phyloP scores from a whole-genome alignment of 176 grass and related monocot species.

The Ensete ventricosum region DNA sequence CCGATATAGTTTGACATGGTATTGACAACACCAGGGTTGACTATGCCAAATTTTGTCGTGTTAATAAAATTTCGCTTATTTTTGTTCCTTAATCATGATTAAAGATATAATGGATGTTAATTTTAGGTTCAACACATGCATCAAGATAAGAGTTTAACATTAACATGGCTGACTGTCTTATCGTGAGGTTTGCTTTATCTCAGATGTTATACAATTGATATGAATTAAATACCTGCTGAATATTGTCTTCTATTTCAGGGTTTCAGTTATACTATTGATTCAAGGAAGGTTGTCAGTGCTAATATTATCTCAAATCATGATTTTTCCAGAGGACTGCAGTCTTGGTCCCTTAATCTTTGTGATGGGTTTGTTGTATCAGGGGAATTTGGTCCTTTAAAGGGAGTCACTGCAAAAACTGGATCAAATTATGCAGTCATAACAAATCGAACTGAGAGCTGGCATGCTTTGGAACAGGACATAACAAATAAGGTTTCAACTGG shows the following conservation, averaged over 20 bases:
- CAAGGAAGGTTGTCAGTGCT: background rate
- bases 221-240: background rate
- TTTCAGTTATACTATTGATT: background rate
- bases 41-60: background rate
- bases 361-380: background rate
- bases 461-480: conserved; percentile 4
- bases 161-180: no score
- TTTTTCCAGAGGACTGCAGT: conserved; percentile 3
- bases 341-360: conserved; percentile 8
- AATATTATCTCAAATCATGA: conserved; percentile 8
- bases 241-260: background rate
- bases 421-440: conserved; percentile 3
- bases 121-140: no score
- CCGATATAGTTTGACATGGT: background rate
- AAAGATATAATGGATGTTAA: no score
- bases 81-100: no score
- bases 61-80: background rate
- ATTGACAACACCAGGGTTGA: background rate
- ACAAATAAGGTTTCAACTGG: conserved; percentile 10
- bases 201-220: no score
- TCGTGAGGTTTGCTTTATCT: no score
- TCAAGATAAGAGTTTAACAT: no score
- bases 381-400: background rate
- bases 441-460: conserved; percentile 1
- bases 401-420: conserved; percentile 5